Evolutionary conservation across 441 rosid genomes (phyloP).

Genomic region (Oxalis stricta): DNA sequence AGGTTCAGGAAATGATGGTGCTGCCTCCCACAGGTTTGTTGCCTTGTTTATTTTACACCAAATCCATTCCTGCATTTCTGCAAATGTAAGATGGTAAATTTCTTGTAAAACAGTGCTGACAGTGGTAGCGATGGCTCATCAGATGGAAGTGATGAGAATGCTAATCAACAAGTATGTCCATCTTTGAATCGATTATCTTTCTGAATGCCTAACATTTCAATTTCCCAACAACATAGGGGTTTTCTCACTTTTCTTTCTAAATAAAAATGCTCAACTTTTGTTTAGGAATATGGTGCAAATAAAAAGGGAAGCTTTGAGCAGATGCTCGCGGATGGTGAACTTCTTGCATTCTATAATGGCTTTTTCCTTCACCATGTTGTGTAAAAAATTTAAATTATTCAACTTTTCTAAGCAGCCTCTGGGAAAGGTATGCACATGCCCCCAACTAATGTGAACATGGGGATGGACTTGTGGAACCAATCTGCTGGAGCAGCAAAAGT

Average conservation of each 20-base stretch:
- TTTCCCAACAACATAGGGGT: neutral
- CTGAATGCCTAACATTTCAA: no score
- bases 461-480: constrained; percentile 73
- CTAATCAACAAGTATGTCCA: constrained; percentile 47
- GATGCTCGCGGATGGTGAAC: constrained; percentile 81
- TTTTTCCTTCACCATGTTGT: neutral
- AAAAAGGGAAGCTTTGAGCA: constrained; percentile 67
- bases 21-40: constrained; percentile 69
- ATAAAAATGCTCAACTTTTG: constrained; percentile 1
- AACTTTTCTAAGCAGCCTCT: constrained; percentile 33
- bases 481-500: constrained; percentile 56
- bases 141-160: constrained; percentile 69
- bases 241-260: neutral
- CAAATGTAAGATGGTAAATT: constrained; percentile 4
- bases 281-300: constrained; percentile 40
- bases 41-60: neutral
- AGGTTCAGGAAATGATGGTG: constrained; percentile 85
- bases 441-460: constrained; percentile 73
- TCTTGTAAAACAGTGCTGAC: constrained; percentile 44
- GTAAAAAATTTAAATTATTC: constrained; percentile 2
- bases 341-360: neutral
- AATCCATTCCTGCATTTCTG: neutral
- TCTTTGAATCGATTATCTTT: no score
- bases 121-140: constrained; percentile 93
- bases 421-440: constrained; percentile 56